Base-by-base conservation (phyloP, 352 stramenopile species). In the Blastocystis hominis region DNA sequence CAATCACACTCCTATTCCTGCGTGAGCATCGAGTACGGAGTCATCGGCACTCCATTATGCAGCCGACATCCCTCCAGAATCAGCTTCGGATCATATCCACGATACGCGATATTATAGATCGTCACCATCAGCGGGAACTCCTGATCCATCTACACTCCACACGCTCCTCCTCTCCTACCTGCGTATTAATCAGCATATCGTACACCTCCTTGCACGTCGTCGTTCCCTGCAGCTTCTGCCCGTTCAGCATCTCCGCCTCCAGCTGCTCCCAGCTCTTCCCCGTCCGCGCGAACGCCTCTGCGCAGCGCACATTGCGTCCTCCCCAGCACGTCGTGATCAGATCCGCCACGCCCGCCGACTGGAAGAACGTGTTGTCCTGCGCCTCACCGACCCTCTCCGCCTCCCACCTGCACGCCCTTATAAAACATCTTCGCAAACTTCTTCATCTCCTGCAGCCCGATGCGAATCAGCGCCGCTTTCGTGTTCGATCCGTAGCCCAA, bases 241-340 rank as follows among this genome's bases (percentile, higher is more conserved):
- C 96, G 89, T 96, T 95, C n/a, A 98, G 90, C 88, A 98, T 89
- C 62, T 96, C 92, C 55, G 91, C 90, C 92, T 98, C 96, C 40
- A 98, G 94, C 88, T 94, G 90, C 75, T 96, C 92, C 92, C 94
- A 97, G 34, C 90, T 46, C 66, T 90, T 90, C 13, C 61, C 30
- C 40, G 75, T 42, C 20, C 86, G 93, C 53, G 96, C 93, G 88
- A 98, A 98, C 34, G 93, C 93, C 90, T 97, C 94, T 5, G 94
- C 94, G 90, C 95, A 98, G 88, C 96, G 97, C 79, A 95, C 93
- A 89, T 98, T 98, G 50, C 96, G 93, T 75, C 96, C 95, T 63
- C 96, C 95, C 89, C 98, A 98, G 91, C 96, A 98, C 76, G 95
- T 98, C 40, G 96, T 98, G 88, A 98, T 98, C 4, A 98, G 91